Conservation (phyloP, 306 rosid species). For the Trichosanthes truncata region DNA sequence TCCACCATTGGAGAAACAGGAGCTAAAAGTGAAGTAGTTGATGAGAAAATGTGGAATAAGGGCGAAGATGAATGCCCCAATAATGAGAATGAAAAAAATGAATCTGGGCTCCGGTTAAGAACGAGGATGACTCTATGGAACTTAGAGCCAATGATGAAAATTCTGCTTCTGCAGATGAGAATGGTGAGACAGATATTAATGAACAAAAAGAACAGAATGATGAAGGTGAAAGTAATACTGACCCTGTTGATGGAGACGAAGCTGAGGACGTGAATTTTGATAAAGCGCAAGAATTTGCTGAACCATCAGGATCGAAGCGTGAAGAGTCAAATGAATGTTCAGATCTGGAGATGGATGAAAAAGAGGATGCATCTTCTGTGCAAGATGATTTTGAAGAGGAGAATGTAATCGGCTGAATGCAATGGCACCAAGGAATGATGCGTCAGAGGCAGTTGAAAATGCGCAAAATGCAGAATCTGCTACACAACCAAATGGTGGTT, state of each 20-base stretch:
- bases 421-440: slow-evolving; percentile 28
- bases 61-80: slow-evolving; percentile 56
- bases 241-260: slow-evolving; percentile 35
- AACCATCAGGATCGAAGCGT: slow-evolving; percentile 41
- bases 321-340: slow-evolving; percentile 45
- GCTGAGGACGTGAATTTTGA: slow-evolving; percentile 40
- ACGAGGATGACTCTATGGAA: slow-evolving; percentile 53
- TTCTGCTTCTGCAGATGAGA: slow-evolving; percentile 30
- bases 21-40: slow-evolving; percentile 45
- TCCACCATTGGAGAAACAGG: slow-evolving; percentile 73
- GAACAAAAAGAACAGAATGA: slow-evolving; percentile 38
- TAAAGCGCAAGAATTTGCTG: slow-evolving; percentile 46
- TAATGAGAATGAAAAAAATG: slow-evolving; percentile 41
- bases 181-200: slow-evolving; percentile 33
- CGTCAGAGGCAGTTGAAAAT: slow-evolving; percentile 30
- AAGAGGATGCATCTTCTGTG: slow-evolving; percentile 32
- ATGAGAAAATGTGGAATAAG: slow-evolving; percentile 63
- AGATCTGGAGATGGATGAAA: slow-evolving; percentile 44
- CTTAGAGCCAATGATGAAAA: slow-evolving; percentile 70
- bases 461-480: slow-evolving; percentile 31
- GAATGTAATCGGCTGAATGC: slow-evolving; percentile 32
- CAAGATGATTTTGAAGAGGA: slow-evolving; percentile 41
- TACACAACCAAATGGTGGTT: slow-evolving; percentile 37
- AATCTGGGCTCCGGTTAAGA: slow-evolving; percentile 60
- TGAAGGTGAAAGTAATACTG: slow-evolving; percentile 25